Conservation (phyloP, 164 flowering plant species). For the grape (Vitis vinifera) region DNA sequence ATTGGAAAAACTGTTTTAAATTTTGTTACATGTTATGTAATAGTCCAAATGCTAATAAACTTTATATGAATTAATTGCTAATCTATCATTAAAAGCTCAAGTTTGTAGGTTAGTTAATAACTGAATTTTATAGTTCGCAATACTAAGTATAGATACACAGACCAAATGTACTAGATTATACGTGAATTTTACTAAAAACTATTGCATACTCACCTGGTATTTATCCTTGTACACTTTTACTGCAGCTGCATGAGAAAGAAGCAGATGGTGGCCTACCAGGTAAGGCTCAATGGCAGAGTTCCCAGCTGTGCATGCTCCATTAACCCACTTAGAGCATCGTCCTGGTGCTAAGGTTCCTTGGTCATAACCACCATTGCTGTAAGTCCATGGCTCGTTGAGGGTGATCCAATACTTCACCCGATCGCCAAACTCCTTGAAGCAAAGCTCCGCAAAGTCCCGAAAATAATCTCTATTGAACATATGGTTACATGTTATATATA, state of each 20-base stretch:
- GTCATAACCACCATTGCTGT: slow-evolving; percentile 12
- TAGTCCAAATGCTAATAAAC: not conserved
- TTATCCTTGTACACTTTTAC: slow-evolving; percentile 26
- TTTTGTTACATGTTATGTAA: no score
- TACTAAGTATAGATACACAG: not conserved
- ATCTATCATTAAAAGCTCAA: no score
- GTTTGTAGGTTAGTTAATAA: no score
- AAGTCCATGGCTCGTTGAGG: no score
- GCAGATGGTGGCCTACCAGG: slow-evolving; percentile 29
- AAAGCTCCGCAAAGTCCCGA: no score
- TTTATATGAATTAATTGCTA: not conserved
- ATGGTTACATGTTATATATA: no score
- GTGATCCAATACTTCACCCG: no score
- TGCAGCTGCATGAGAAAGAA: slow-evolving; percentile 38
- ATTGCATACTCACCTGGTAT: slow-evolving; percentile 20
- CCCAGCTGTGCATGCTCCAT: slow-evolving; percentile 25
- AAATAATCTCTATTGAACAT: no score
- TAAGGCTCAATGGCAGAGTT: slow-evolving; percentile 58
- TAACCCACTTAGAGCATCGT: slow-evolving; percentile 22
- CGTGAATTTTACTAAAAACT: not conserved
- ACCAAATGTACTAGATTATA: not conserved
- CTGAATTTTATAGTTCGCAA: not conserved
- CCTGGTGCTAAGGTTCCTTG: slow-evolving; percentile 19
- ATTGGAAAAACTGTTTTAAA: no score
- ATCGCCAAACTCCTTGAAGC: no score